Evolutionary conservation across 345 rosid species (phyloP).

Genomic region (Hibiscus tridactylites): DNA sequence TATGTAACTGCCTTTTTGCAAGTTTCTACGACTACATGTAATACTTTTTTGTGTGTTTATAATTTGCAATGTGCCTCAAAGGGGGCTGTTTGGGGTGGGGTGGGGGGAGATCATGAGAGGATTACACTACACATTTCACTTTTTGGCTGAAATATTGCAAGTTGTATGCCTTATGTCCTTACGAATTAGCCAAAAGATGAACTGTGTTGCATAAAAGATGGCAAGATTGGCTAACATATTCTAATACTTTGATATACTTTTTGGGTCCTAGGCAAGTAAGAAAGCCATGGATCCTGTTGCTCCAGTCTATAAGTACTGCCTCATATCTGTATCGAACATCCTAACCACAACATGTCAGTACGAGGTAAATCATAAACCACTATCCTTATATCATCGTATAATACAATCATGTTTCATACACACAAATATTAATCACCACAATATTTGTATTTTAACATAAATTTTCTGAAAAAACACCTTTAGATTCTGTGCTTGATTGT

Average conservation of each 20-base stretch:
- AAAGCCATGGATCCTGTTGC: constrained; percentile 85
- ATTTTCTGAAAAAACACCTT: not conserved
- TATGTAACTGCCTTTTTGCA: constrained; percentile 9
- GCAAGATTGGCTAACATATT: not conserved
- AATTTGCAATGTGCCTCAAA: not conserved
- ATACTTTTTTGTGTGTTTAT: too few species aligned
- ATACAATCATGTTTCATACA: not conserved
- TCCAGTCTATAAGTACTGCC: constrained; percentile 74
- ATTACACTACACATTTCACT: too few species aligned
- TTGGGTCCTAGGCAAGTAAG: constrained; percentile 51
- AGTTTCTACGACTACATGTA: not conserved
- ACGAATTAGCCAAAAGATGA: not conserved
- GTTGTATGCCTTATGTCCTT: not conserved
- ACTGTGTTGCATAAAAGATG: not conserved
- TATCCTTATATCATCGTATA: not conserved
- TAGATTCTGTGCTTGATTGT: not conserved
- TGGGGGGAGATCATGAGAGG: too few species aligned
- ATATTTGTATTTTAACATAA: not conserved
- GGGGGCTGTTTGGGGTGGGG: too few species aligned
- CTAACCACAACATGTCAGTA: constrained; percentile 91
- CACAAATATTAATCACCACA: too few species aligned
- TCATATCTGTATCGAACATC: constrained; percentile 68
- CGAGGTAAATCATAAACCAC: constrained; percentile 41
- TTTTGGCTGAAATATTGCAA: too few species aligned
- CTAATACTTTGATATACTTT: too few species aligned